Conservation (phyloP, 441 rosid species). For the Gossypium davidsonii region DNA sequence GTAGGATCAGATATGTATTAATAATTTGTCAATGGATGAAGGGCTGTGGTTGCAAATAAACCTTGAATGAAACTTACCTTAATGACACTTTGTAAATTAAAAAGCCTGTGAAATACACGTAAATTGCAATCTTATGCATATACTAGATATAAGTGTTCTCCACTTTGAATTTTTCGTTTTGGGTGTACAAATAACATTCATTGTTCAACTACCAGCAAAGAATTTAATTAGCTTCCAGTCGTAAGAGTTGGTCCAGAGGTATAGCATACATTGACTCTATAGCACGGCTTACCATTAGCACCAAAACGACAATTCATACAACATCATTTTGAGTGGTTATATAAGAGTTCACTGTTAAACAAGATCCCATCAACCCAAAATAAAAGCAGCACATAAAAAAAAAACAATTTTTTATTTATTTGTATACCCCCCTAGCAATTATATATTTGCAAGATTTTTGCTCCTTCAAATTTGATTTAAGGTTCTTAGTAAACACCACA, state of each 20-base stretch:
- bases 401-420: background rate
- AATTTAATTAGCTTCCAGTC: background rate
- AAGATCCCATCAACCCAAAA: background rate
- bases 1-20: conserved; percentile 22
- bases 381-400: background rate
- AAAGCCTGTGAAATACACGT: conserved; percentile 19
- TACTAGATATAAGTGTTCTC: background rate
- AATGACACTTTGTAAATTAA: conserved; percentile 24
- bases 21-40: background rate
- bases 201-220: background rate
- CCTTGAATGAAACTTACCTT: conserved; percentile 21
- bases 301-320: background rate
- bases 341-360: background rate
- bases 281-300: background rate
- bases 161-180: background rate
- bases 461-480: background rate
- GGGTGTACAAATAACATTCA: background rate
- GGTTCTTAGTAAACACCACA: background rate
- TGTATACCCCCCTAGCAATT: too few species aligned
- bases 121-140: conserved; percentile 11
- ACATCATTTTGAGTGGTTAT: background rate
- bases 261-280: background rate
- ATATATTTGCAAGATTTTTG: background rate
- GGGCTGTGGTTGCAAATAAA: conserved; percentile 23
- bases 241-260: background rate